Evolutionary conservation across 75 land plant species (phyloP), one percentile per base, ranked within the genome.

Genomic region (Cupressus sempervirens): DNA sequence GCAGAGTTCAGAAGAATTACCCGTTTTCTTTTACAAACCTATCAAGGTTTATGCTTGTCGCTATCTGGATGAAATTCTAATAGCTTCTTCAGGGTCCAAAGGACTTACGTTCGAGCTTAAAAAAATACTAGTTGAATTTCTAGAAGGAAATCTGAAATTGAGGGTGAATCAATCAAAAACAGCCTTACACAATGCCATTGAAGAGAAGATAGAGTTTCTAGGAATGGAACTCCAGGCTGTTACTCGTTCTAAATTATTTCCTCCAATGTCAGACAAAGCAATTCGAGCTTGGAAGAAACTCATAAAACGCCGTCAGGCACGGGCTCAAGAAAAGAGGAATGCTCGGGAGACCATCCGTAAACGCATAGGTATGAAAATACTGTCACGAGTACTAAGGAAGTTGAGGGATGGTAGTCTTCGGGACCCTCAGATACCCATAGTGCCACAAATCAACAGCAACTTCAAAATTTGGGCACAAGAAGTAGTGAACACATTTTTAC

Each of bases 191-290:
- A 94, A 91, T 90, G 89, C 95, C 0, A 89, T 91, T 32, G 86
- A 88, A 18, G 95, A 94, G 87, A 94, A 89, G 79, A 90, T 94
- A 76, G 87, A 84, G 23, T 94, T 94, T 82, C 30, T 94, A 35
- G 93, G 95, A 13, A 88, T 91, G 89, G 95, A 88, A 84, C 87
- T 94, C 68, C 95, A 88, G 86, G 93, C 93, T 43, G 95, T 94
- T 41, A 80, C 86, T 3, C 95, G 90, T 77, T 92, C 92, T 36
- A 87, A 92, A 83, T 83, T 94, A 80, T 85, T 79, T 68, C 93
- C 93, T 6, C 90, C 86, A 13, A 87, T 87, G 89, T 91, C 93
- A 8, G 92, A 92, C 16, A 94, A 94, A 52, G 95, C 95, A 20
- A 92, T 92, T 14, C 86, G 95, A 65, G 95, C 95, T 23, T 79